Evolutionary conservation across 169 alveolate genomes (phyloP).

Genomic region (Cyclospora cayetanensis): DNA sequence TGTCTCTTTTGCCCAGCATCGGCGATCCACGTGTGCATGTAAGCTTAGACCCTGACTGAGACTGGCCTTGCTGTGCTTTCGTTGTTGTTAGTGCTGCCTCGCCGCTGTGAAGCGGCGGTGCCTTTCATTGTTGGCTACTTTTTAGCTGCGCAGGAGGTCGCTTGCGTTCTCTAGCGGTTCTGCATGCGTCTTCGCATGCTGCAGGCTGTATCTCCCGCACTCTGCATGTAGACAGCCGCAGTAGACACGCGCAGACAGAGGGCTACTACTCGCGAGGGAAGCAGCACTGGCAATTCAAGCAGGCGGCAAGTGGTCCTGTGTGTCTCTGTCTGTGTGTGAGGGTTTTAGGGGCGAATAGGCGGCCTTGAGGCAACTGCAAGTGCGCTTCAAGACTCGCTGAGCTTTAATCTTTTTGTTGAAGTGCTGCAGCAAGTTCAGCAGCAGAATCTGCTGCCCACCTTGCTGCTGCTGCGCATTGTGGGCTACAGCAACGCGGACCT

Average conservation of each 20-base stretch:
- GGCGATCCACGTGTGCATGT: constrained; percentile 39
- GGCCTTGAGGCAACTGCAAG: constrained; percentile 31
- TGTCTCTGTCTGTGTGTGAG: background rate
- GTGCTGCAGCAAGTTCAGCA: constrained; percentile 37
- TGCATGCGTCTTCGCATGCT: too few relatives aligned
- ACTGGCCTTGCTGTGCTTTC: too few relatives aligned
- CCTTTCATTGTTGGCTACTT: too few relatives aligned
- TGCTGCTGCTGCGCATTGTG: constrained; percentile 43
- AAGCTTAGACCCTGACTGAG: too few relatives aligned
- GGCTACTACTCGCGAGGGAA: too few relatives aligned
- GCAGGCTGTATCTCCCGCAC: too few relatives aligned
- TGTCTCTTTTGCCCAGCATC: background rate
- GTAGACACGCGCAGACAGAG: too few relatives aligned
- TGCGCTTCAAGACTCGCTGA: constrained; percentile 25
- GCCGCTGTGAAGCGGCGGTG: background rate
- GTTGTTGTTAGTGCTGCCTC: background rate
- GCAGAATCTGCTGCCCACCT: constrained; percentile 11
- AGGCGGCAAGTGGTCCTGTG: too few relatives aligned
- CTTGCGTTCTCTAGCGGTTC: too few relatives aligned
- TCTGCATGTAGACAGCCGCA: too few relatives aligned
- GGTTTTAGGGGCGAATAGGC: constrained; percentile 29
- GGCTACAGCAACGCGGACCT: constrained; percentile 52
- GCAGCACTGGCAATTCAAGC: too few relatives aligned
- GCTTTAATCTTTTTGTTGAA: constrained; percentile 22
- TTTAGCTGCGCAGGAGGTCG: too few relatives aligned